Percentiles rank a stretch among this genome's conserved stretches.
These are phyloP conservation scores for Pyrenophora tritici-repentis DNA, from an alignment of 2,329 filamentous ascomycete genomes.

Conservation along the genomic window DNA sequence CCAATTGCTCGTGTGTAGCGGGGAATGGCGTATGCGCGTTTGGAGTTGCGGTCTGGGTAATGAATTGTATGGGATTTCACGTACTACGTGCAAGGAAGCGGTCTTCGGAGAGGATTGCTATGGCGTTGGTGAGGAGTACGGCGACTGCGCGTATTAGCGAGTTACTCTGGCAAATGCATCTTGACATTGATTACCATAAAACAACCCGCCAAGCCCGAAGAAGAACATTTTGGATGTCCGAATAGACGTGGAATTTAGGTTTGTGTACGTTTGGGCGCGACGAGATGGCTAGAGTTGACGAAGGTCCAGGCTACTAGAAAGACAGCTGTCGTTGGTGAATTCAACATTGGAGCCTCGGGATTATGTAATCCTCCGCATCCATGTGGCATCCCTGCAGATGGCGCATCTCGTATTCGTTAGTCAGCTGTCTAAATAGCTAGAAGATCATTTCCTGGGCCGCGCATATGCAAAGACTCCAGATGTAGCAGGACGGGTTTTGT, in stretches of 20 bases:
- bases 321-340: slow-evolving; percentile 27
- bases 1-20: not conserved
- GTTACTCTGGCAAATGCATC: slow-evolving; percentile 5
- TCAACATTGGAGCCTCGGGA: slow-evolving; percentile 3
- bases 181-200: slow-evolving; percentile 65
- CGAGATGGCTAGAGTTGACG: slow-evolving; percentile 2
- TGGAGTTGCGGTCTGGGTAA: not conserved
- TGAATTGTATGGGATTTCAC: slow-evolving; percentile 26
- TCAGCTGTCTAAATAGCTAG: not conserved
- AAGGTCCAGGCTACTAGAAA: slow-evolving; percentile 23
- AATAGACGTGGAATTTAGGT: not conserved
- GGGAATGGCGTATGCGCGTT: not conserved
- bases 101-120: slow-evolving; percentile 93
- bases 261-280: not conserved
- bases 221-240: slow-evolving; percentile 63
- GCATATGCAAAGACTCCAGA: not conserved
- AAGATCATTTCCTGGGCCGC: too few relatives aligned
- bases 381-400: not conserved
- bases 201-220: slow-evolving; percentile 70
- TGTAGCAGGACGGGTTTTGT: not conserved
- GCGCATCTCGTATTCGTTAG: not conserved
- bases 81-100: slow-evolving; percentile 83
- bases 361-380: slow-evolving; percentile 8
- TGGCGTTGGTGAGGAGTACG: slow-evolving; percentile 88
- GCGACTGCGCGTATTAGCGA: slow-evolving; percentile 60